Evolutionary conservation across 2,329 filamentous ascomycete genomes (phyloP), one percentile per base, ranked within the genome.

Genomic region (Arthrobotrys musiformis): DNA sequence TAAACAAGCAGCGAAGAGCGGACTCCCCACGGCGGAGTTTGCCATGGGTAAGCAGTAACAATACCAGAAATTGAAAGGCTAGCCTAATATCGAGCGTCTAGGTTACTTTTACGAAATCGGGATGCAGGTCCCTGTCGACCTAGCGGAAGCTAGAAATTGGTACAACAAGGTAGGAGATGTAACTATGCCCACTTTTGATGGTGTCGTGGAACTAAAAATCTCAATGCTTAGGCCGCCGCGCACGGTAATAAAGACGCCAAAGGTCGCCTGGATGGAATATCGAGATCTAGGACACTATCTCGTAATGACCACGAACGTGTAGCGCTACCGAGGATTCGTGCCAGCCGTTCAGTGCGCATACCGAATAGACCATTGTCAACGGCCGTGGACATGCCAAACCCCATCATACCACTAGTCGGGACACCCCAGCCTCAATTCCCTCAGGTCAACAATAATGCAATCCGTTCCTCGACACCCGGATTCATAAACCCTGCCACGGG

Each of bases 101-200:
- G 79, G 94, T 9, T 99, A 99, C 84, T 99, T 98, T 85, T 90
- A 95, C 82, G 95, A 99, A 83, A 96, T 99, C 80, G 95, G 95
- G 80, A 97, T 99, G 82, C 90, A 93, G 82, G 92, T 96, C 24
- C 88, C 89, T n/a, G 91, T 93, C 79, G 92, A 94, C 82, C 85
- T 97, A 46, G 88, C 89, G 60, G 92, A 95, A 82, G 94, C 95
- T 0, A 87, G 91, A 79, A 89, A 87, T 79, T 99, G 95, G 95
- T 99, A 99, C 82, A 89, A 74, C n/a, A 81, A 81, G 75, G 80
- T 81, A 63, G 70, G 58, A 40, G n/a, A n/a, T n/a, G n/a, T n/a
- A n/a, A n/a, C n/a, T n/a, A n/a, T n/a, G n/a, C n/a, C n/a, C n/a
- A n/a, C n/a, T n/a, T n/a, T n/a, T n/a, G n/a, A n/a, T n/a, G n/a